A percentile compares a stretch with the other conserved stretches of the same genome.
These are phyloP conservation scores for Platanthera zijinensis DNA, from an alignment of 106 monocot species.

Conservation along the genomic window DNA sequence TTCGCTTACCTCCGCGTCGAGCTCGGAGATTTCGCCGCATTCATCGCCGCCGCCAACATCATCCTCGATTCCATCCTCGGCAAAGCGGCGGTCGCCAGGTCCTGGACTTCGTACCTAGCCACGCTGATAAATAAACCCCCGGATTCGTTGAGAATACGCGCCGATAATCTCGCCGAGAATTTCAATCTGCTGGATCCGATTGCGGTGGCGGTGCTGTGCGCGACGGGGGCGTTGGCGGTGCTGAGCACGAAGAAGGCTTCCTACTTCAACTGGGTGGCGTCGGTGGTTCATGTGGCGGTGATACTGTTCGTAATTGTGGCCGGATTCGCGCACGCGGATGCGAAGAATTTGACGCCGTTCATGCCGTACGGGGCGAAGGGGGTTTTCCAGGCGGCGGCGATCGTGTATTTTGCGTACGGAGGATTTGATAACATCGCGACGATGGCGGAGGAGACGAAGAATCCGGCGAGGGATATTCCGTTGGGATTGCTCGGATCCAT, in stretches of 20 bases:
- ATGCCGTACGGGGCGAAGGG: conserved; percentile 58
- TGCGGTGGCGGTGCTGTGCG: conserved; percentile 34
- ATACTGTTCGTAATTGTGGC: conserved; percentile 55
- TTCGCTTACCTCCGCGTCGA: conserved; percentile 71
- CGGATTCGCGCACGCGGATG: conserved; percentile 36
- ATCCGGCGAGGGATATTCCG: conserved; percentile 75
- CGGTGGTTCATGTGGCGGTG: conserved; percentile 27
- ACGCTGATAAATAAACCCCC: conserved; percentile 22
- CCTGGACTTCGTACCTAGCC: conserved; percentile 47
- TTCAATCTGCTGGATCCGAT: conserved; percentile 72
- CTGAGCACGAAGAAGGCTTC: conserved; percentile 45
- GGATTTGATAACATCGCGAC: conserved; percentile 79
- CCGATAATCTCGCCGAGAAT: conserved; percentile 28
- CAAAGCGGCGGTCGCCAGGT: conserved; percentile 31
- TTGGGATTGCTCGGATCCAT: conserved; percentile 69
- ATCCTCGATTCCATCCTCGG: conserved; percentile 45
- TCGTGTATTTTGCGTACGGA: conserved; percentile 71
- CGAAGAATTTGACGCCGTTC: conserved; percentile 50
- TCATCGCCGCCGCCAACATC: conserved; percentile 47
- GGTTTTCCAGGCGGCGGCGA: conserved; percentile 48
- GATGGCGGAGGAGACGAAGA: conserved; percentile 78
- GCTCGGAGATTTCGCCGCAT: conserved; percentile 59
- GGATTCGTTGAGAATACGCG: conserved; percentile 23
- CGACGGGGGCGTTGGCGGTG: conserved; percentile 22
- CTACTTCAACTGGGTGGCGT: conserved; percentile 47